Conservation (phyloP, 345 rosid genomes). For the Pelargonium nanum region DNA sequence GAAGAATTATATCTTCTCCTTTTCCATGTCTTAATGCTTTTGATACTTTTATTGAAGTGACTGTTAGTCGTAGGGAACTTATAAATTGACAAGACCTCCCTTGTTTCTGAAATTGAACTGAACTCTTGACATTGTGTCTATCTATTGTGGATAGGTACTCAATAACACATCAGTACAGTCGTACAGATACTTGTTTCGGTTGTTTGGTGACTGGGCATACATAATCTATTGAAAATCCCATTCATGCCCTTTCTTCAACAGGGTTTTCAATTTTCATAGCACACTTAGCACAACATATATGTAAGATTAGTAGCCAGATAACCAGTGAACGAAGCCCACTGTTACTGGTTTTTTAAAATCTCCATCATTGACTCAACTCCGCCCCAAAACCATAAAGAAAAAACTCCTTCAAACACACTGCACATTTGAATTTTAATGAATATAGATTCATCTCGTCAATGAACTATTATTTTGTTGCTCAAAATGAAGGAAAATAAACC, state of each 20-base stretch:
- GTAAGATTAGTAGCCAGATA: background rate
- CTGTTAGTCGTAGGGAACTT: background rate
- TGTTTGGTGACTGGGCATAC: background rate
- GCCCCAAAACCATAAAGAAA: too few relatives aligned
- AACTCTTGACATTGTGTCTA: background rate
- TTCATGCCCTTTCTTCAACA: background rate
- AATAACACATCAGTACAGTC: background rate
- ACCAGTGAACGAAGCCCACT: background rate
- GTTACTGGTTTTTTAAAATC: too few relatives aligned
- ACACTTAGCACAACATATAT: background rate
- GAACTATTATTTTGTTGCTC: too few relatives aligned
- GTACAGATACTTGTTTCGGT: background rate
- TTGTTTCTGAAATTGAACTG: background rate
- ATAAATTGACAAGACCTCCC: background rate
- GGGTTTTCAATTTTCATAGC: background rate
- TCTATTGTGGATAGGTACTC: too few relatives aligned
- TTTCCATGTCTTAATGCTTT: background rate
- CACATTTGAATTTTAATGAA: too few relatives aligned
- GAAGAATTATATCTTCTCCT: conserved; percentile 3
- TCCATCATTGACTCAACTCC: too few relatives aligned
- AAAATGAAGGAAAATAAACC: background rate
- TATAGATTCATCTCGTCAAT: too few relatives aligned
- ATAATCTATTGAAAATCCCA: background rate
- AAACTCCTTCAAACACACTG: too few relatives aligned
- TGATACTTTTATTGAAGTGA: background rate